Percentiles rank a stretch among this genome's conserved stretches.
Evolutionary conservation across 768 basidiomycete genomes (phyloP).

Genomic region (Tulasnella sp.): DNA sequence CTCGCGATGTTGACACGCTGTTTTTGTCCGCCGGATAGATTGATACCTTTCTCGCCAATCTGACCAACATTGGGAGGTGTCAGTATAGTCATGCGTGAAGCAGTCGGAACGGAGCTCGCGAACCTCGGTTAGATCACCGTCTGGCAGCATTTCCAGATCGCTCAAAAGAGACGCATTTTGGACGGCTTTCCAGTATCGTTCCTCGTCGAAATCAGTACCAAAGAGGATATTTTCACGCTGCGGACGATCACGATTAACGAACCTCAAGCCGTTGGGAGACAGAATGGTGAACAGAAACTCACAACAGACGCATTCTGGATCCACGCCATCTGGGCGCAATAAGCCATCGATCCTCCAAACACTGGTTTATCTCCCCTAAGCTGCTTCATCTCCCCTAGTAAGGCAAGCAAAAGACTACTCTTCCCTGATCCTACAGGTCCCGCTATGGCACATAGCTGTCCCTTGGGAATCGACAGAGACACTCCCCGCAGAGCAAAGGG

Average conservation of each 20-base stretch:
- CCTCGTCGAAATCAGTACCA: constrained; percentile 55
- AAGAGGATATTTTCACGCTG: constrained; percentile 62
- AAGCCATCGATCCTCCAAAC: constrained; percentile 58
- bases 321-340: constrained; percentile 69
- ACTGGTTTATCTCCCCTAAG: constrained; percentile 41
- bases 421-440: constrained; percentile 66
- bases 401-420: constrained; percentile 30
- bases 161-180: constrained; percentile 51
- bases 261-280: not conserved
- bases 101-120: constrained; percentile 36
- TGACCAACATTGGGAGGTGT: not conserved
- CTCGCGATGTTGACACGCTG: constrained; percentile 58
- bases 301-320: constrained; percentile 63
- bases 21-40: constrained; percentile 52
- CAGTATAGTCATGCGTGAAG: not conserved
- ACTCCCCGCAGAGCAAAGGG: constrained; percentile 50
- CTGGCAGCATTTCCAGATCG: constrained; percentile 56
- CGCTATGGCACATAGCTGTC: constrained; percentile 49
- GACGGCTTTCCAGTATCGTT: constrained; percentile 56
- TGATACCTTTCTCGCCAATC: constrained; percentile 22
- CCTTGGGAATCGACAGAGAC: constrained; percentile 47
- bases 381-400: constrained; percentile 64
- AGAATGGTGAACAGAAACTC: constrained; percentile 22
- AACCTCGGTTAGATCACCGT: constrained; percentile 69
- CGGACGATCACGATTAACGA: not conserved